Conservation (phyloP, 345 rosid species). For the Corchorus capsularis region DNA sequence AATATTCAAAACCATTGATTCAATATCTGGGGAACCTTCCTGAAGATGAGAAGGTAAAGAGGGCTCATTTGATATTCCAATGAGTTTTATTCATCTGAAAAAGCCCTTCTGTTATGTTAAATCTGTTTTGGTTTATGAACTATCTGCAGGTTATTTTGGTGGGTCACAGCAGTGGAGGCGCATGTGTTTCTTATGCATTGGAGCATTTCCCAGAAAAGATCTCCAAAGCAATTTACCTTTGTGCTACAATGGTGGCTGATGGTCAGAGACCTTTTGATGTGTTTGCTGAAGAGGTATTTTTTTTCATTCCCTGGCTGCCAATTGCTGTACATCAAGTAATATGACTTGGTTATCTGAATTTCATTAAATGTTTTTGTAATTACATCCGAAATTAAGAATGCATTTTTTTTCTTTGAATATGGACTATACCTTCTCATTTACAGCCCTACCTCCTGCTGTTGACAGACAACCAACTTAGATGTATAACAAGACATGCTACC, state of each 20-base stretch:
- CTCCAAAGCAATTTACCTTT: conserved; percentile 78
- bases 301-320: conserved; percentile 14
- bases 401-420: not conserved
- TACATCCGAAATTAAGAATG: not conserved
- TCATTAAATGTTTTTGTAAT: not conserved
- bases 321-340: not conserved
- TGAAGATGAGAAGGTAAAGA: conserved; percentile 81
- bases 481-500: not conserved
- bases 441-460: not conserved
- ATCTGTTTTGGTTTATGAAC: not conserved
- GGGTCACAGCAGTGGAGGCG: conserved; percentile 94
- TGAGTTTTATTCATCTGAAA: not conserved
- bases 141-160: conserved; percentile 74
- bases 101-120: not conserved
- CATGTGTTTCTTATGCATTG: conserved; percentile 78
- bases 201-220: conserved; percentile 79
- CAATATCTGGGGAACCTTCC: conserved; percentile 63
- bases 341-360: not conserved
- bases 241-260: conserved; percentile 88
- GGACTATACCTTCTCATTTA: not conserved
- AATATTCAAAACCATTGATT: conserved; percentile 80
- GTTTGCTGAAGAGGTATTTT: conserved; percentile 84
- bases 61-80: not conserved
- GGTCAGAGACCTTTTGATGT: conserved; percentile 94
- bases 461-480: not conserved